These are phyloP conservation scores for Thielaviopsis musarum DNA, from an alignment of 2,329 filamentous ascomycete genomes.

Conservation along the genomic window DNA sequence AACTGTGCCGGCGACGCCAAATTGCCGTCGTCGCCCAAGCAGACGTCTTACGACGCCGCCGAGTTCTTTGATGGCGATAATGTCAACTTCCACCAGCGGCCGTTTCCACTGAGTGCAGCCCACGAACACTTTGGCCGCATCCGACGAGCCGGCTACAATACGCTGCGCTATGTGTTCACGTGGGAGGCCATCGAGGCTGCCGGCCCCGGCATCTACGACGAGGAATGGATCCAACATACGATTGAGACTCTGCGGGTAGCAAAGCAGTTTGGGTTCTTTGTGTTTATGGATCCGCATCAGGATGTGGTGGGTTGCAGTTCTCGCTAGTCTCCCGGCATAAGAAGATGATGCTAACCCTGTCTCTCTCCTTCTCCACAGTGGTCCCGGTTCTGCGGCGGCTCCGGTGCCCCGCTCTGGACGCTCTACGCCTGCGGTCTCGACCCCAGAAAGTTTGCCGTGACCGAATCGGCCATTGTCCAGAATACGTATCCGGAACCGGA, in stretches of 20 bases:
- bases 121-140: constrained; percentile 73
- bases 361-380: constrained; percentile 37
- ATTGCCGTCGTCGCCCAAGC: constrained; percentile 63
- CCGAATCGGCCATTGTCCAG: constrained; percentile 84
- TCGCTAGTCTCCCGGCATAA: neutral
- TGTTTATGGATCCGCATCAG: constrained; percentile 98
- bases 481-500: constrained; percentile 79
- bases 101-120: constrained; percentile 70
- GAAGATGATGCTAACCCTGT: neutral
- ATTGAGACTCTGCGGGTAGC: constrained; percentile 69
- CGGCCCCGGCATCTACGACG: constrained; percentile 82
- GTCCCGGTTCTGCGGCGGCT: constrained; percentile 88
- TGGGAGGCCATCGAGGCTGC: constrained; percentile 97
- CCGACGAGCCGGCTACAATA: constrained; percentile 86
- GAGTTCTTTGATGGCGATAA: constrained; percentile 86
- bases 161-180: constrained; percentile 89
- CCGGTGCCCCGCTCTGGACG: constrained; percentile 95
- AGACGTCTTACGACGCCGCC: constrained; percentile 61
- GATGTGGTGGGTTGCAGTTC: constrained; percentile 53
- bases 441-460: constrained; percentile 66
- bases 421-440: constrained; percentile 87
- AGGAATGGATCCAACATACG: constrained; percentile 83
- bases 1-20: constrained; percentile 88
- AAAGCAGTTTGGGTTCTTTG: constrained; percentile 80
- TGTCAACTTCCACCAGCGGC: constrained; percentile 74